A percentile compares a stretch with the other conserved stretches of the same genome.
Evolutionary conservation across 1,139 yeast species (phyloP).

Genomic region (Hansenula sp.): DNA sequence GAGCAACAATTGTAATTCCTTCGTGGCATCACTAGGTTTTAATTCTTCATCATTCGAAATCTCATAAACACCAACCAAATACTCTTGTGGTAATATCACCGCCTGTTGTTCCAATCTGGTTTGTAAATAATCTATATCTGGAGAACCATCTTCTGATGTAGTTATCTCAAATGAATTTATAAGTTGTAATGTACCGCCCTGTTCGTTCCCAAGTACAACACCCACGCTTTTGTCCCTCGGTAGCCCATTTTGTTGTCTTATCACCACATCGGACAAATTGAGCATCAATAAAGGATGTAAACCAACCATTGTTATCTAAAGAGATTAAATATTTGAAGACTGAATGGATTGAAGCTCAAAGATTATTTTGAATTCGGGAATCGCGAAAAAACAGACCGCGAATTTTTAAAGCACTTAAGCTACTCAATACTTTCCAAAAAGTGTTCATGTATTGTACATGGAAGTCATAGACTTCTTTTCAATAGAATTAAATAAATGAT

Average conservation of each 20-base stretch:
- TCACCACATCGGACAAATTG: slow-evolving; percentile 16
- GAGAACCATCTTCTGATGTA: background rate
- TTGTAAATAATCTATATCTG: slow-evolving; percentile 4
- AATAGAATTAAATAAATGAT: too few relatives aligned
- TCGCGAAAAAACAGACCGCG: too few relatives aligned
- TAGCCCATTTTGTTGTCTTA: slow-evolving; percentile 5
- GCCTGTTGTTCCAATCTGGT: slow-evolving; percentile 8
- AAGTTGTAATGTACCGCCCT: background rate
- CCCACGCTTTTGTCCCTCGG: background rate
- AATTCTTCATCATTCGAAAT: background rate
- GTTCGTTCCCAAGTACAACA: slow-evolving; percentile 5
- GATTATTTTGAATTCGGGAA: too few relatives aligned
- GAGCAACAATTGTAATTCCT: background rate
- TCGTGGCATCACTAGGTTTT: background rate
- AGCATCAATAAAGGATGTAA: slow-evolving; percentile 16
- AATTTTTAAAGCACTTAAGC: too few relatives aligned
- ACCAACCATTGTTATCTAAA: background rate
- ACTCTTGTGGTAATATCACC: slow-evolving; percentile 9
- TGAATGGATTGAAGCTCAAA: too few relatives aligned
- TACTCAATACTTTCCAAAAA: too few relatives aligned
- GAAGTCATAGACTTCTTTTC: too few relatives aligned
- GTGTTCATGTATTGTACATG: too few relatives aligned
- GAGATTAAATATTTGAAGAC: too few relatives aligned
- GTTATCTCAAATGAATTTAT: slow-evolving; percentile 11
- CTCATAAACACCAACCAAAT: slow-evolving; percentile 10